These are phyloP conservation scores for Daldinia eschscholtzii DNA, from an alignment of 2,329 filamentous ascomycete genomes.

Conservation along the genomic window DNA sequence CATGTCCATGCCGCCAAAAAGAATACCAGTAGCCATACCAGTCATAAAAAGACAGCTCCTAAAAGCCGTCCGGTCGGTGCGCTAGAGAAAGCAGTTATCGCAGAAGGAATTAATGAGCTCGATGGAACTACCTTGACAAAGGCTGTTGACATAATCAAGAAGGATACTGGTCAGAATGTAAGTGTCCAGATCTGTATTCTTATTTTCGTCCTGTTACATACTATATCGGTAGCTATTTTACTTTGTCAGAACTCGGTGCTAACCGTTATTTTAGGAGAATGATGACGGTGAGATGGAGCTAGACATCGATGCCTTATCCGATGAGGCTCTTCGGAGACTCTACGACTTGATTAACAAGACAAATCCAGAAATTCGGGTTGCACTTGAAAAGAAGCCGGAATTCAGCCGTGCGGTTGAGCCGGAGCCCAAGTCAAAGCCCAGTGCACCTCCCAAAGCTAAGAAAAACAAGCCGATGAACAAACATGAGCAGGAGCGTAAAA, in stretches of 20 bases:
- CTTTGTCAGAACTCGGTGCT: not conserved
- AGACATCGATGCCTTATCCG: conserved; percentile 69
- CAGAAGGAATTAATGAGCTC: conserved; percentile 84
- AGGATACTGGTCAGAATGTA: conserved; percentile 82
- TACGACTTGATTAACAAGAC: conserved; percentile 59
- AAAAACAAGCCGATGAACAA: conserved; percentile 85
- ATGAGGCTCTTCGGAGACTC: conserved; percentile 66
- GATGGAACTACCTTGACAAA: conserved; percentile 81
- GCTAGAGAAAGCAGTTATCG: conserved; percentile 91
- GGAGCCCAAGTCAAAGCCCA: conserved; percentile 46
- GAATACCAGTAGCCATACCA: conserved; percentile 43
- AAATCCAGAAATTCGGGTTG: conserved; percentile 55
- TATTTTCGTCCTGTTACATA: no score
- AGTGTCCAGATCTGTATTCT: conserved; percentile 55
- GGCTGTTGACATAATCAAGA: conserved; percentile 91
- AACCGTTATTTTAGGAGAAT: conserved; percentile 61
- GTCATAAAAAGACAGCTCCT: conserved; percentile 59
- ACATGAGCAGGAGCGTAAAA: conserved; percentile 75
- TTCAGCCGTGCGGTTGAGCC: conserved; percentile 46
- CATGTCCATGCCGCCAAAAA: conserved; percentile 53
- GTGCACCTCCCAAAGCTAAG: conserved; percentile 67
- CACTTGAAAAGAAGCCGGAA: conserved; percentile 53
- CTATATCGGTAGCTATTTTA: not conserved
- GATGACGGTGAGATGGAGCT: conserved; percentile 70
- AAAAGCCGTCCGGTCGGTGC: conserved; percentile 75